Base-by-base conservation (phyloP, 2,329 filamentous ascomycete species). In the Pseudocercospora fuligena region DNA sequence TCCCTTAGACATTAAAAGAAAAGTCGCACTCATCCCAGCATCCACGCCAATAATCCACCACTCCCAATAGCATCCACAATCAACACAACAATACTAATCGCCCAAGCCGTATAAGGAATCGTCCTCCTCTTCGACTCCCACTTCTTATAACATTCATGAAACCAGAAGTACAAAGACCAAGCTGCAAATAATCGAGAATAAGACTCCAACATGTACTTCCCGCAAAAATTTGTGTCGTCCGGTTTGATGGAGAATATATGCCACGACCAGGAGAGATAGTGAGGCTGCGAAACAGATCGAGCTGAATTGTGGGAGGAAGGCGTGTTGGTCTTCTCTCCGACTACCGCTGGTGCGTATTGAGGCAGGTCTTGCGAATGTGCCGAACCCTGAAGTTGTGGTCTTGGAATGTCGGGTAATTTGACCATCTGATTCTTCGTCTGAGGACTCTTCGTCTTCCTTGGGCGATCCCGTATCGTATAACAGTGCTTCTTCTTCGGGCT, bases 201-300 rank as follows among this genome's bases (percentile, higher is more conserved):
- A 84, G 1, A 92, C 90, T 8, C 89, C 91, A 0, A 87, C 87
- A 73, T 94, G 90, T 3, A 94, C 92, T 76, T 92, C 88, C n/a
- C 88, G 83, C 4, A 86, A 83, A 70, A 90, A 83, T 76, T 87
- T 90, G 75, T 88, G 89, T 56, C 87, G 84, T 8, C 91, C 91
- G 0, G 92, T 92, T 14, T 83, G 80, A 33, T 91, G 87, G 43
- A 95, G 85, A 9, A 90, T 82, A 43, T 83, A 83, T 0, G 90
- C 87, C 33, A 94, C 84, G 57, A 85, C 77, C 40, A 93, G 84
- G 8, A 94, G 83, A 6, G 89, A 77, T 40, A 89, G 84, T 0
- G 91, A 86, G 0, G 87, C 84, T 1, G 81, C 79, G 69, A 91
- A 84, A 64, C 85, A 83, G 6, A 91, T 82, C 2, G 88, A 81